phyloP scores from a whole-genome alignment of 2,329 filamentous ascomycete species.

The Aspergillus sp. region DNA sequence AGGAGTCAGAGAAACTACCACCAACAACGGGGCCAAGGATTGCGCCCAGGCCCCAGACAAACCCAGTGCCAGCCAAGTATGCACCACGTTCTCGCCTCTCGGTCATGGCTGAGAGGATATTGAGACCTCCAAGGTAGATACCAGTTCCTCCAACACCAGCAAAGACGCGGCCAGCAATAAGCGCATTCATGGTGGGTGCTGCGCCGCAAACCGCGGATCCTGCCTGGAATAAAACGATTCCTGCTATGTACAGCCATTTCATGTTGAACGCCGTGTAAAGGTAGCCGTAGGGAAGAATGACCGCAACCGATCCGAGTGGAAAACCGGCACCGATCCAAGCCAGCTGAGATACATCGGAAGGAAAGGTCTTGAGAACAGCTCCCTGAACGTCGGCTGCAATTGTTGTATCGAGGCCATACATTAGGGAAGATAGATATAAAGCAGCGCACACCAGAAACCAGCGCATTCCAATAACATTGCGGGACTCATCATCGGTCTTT shows the following conservation, averaged over 20 bases:
- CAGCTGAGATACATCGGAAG: constrained; percentile 37
- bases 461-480: constrained; percentile 5
- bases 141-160: background rate
- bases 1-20: constrained; percentile 15
- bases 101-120: background rate
- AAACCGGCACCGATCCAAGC: constrained; percentile 47
- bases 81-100: background rate
- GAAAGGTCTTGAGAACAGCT: constrained; percentile 40
- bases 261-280: constrained; percentile 27
- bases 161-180: background rate
- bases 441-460: constrained; percentile 24
- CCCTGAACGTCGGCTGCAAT: constrained; percentile 52
- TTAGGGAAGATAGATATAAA: constrained; percentile 39
- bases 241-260: background rate
- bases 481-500: background rate
- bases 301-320: constrained; percentile 42
- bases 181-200: background rate
- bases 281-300: constrained; percentile 32
- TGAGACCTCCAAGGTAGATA: background rate
- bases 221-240: background rate
- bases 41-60: background rate
- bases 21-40: constrained; percentile 13
- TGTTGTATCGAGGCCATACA: constrained; percentile 45
- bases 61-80: background rate
- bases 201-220: background rate